Evolutionary conservation across 805 yeast species (phyloP).

Genomic region (Brettanomyces anomalus): DNA sequence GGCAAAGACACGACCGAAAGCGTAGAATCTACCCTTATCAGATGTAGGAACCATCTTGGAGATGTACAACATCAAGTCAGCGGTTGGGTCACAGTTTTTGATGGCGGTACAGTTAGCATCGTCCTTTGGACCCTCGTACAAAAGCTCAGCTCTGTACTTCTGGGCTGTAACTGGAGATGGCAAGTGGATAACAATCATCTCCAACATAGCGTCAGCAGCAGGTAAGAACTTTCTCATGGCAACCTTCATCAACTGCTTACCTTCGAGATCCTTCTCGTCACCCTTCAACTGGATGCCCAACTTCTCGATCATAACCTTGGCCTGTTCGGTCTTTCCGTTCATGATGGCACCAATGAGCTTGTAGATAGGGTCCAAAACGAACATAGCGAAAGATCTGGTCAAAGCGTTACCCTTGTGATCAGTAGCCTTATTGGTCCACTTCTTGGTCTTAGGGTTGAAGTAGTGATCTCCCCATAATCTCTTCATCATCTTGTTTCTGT

Average conservation of each 20-base stretch:
- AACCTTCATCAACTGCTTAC: constrained; percentile 95
- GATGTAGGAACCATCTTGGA: constrained; percentile 99
- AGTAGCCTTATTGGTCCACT: constrained; percentile 94
- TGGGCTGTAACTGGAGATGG: constrained; percentile 99
- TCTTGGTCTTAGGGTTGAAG: constrained; percentile 99
- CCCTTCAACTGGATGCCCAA: constrained; percentile 89
- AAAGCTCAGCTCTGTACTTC: constrained; percentile 96
- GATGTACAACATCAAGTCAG: constrained; percentile 97
- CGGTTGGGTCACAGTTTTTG: constrained; percentile 97
- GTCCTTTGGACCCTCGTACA: constrained; percentile 97
- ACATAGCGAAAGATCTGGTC: constrained; percentile 99
- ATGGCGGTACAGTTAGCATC: constrained; percentile 87
- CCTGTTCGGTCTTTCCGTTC: constrained; percentile 99
- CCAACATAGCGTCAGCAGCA: constrained; percentile 98
- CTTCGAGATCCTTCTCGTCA: constrained; percentile 97
- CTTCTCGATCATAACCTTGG: constrained; percentile 83
- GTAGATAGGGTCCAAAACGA: constrained; percentile 98
- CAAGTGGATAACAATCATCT: constrained; percentile 96
- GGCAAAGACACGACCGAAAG: constrained; percentile 99
- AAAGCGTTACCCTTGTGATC: constrained; percentile 92
- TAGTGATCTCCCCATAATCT: constrained; percentile 99
- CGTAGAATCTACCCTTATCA: constrained; percentile 99
- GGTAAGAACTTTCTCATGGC: constrained; percentile 99
- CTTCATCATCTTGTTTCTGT: constrained; percentile 95
- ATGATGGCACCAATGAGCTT: constrained; percentile 93